Evolutionary conservation across 140 eudicot genomes (phyloP).

Genomic region (Oenanthe javanica): DNA sequence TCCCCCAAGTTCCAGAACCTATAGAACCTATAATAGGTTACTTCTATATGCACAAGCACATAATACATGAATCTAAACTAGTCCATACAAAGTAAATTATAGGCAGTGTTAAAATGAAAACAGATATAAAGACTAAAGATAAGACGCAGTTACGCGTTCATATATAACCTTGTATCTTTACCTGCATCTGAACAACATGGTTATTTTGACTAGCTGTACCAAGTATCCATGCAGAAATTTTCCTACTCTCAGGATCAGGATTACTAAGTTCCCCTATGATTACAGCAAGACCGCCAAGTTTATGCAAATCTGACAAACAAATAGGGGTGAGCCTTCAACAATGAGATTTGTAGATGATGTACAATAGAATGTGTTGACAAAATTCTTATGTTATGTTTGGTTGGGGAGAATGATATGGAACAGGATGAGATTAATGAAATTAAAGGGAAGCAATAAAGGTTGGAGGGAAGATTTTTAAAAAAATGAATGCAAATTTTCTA

Average conservation of each 20-base stretch:
- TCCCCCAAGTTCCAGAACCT: conserved; percentile 69
- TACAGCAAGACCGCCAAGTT: conserved; percentile 67
- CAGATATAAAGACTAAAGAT: background rate
- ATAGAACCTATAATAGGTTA: conserved; percentile 14
- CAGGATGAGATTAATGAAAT: too few relatives aligned
- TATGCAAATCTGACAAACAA: conserved; percentile 57
- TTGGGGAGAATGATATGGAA: too few relatives aligned
- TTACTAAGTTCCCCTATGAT: conserved; percentile 52
- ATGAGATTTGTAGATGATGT: background rate
- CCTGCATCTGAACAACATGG: conserved; percentile 84
- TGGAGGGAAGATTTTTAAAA: too few relatives aligned
- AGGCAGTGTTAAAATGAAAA: background rate
- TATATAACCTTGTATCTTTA: conserved; percentile 10
- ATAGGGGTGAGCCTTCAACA: conserved; percentile 6
- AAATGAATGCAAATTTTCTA: too few relatives aligned
- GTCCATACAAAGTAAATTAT: background rate
- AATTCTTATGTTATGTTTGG: background rate
- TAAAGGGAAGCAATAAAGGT: too few relatives aligned
- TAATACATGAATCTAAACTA: background rate
- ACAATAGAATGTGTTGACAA: background rate
- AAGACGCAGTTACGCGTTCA: background rate
- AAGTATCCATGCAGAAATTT: conserved; percentile 71
- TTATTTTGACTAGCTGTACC: conserved; percentile 92
- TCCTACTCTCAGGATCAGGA: conserved; percentile 46
- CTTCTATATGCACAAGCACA: conserved; percentile 4